A percentile compares a stretch with the other conserved stretches of the same genome.
These are phyloP conservation scores for Pseudoturritis turrita DNA, from an alignment of 345 rosid genomes.

Conservation along the genomic window DNA sequence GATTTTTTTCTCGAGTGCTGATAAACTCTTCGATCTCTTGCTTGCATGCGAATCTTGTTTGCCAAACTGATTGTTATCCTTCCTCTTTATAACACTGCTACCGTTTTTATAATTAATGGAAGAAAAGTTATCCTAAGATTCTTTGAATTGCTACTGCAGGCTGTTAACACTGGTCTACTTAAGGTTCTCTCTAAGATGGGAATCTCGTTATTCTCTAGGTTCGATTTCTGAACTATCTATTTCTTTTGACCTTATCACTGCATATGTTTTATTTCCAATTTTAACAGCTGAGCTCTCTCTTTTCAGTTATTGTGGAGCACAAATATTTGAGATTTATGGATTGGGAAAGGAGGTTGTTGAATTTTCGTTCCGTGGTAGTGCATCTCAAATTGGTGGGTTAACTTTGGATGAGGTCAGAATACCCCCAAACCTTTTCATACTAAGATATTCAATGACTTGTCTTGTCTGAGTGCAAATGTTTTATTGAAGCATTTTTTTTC, in stretches of 20 bases:
- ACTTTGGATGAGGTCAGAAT: slow-evolving; percentile 86
- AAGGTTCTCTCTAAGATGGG: slow-evolving; percentile 99
- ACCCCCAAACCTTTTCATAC: slow-evolving; percentile 4
- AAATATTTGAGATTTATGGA: slow-evolving; percentile 97
- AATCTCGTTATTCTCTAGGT: slow-evolving; percentile 96
- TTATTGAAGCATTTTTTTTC: background rate
- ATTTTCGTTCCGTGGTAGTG: slow-evolving; percentile 81
- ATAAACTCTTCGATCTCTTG: background rate
- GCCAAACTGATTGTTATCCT: background rate
- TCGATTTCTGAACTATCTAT: slow-evolving; percentile 12
- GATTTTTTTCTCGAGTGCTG: background rate
- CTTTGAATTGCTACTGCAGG: slow-evolving; percentile 45
- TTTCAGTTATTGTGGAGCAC: slow-evolving; percentile 97
- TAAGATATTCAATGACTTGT: background rate
- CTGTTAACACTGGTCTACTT: slow-evolving; percentile 88
- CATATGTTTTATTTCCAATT: background rate
- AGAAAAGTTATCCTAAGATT: slow-evolving; percentile 18
- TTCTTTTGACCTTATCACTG: background rate
- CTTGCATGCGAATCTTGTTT: slow-evolving; percentile 1
- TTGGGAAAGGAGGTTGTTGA: slow-evolving; percentile 84
- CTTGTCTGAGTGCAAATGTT: background rate
- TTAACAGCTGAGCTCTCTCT: slow-evolving; percentile 19
- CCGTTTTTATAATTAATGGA: background rate
- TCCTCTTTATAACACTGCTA: background rate
- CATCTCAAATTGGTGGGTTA: slow-evolving; percentile 80